Percentiles rank a stretch among this genome's conserved stretches.
Evolutionary conservation across 148 eudicot species (phyloP).

Genomic region (Heliosperma pusillum): DNA sequence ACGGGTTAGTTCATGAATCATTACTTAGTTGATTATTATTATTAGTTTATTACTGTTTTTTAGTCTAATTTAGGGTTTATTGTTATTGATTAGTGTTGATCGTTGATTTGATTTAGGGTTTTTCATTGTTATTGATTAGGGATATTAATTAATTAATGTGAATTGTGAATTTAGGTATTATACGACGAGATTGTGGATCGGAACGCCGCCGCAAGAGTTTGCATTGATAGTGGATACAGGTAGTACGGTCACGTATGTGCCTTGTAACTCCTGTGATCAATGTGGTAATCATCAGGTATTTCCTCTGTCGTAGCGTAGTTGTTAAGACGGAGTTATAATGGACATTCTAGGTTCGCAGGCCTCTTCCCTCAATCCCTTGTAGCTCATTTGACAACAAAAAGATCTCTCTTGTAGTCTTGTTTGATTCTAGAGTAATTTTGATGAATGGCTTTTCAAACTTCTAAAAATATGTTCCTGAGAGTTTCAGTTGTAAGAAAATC

Average conservation of each 20-base stretch:
- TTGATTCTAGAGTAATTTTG: too few relatives aligned
- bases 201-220: slow-evolving; percentile 87
- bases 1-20: slow-evolving; percentile 43
- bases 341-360: too few relatives aligned
- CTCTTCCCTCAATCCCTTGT: too few relatives aligned
- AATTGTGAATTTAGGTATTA: slow-evolving; percentile 22
- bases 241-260: slow-evolving; percentile 97
- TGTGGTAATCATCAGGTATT: slow-evolving; percentile 93
- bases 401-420: too few relatives aligned
- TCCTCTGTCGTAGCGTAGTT: background rate
- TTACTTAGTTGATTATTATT: background rate
- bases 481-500: too few relatives aligned
- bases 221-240: slow-evolving; percentile 94
- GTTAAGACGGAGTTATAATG: too few relatives aligned
- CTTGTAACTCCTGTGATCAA: slow-evolving; percentile 80
- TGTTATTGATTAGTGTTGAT: background rate
- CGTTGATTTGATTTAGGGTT: background rate
- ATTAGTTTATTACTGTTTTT: background rate
- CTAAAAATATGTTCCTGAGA: too few relatives aligned
- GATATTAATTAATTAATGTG: background rate
- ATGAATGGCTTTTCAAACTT: too few relatives aligned
- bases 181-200: slow-evolving; percentile 81
- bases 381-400: too few relatives aligned
- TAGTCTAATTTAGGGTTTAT: background rate
- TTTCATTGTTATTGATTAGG: background rate